A percentile compares a stretch with the other conserved stretches of the same genome.
Evolutionary conservation across 176 grass and related monocot genomes (phyloP).

Genomic region (Juncus effusus): DNA sequence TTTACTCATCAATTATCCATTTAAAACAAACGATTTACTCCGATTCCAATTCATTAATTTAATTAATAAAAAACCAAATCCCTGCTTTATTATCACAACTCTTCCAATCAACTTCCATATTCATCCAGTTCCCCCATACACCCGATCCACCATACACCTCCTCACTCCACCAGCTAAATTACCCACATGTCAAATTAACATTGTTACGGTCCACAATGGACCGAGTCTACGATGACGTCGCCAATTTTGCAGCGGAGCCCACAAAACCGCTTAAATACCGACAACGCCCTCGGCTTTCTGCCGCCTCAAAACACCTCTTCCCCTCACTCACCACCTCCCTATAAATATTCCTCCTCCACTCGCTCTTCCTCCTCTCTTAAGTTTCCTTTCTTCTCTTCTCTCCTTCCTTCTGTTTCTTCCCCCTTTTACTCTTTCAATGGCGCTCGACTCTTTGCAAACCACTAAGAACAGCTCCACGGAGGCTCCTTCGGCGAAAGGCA

Average conservation of each 20-base stretch:
- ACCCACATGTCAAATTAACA: neutral
- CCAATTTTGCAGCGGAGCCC: neutral
- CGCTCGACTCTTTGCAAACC: conserved; percentile 27
- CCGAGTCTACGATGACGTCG: neutral
- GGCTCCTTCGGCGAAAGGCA: conserved; percentile 36
- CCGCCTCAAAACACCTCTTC: conserved; percentile 17
- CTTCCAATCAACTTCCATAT: conserved; percentile 1
- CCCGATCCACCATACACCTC: neutral
- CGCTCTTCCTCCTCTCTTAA: conserved; percentile 33
- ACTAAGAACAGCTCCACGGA: conserved; percentile 30
- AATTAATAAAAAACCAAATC: conserved; percentile 5
- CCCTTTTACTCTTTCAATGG: conserved; percentile 29
- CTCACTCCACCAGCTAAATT: neutral
- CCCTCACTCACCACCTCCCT: conserved; percentile 38
- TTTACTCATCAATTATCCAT: no score
- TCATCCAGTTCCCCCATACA: neutral
- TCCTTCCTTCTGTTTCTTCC: conserved; percentile 8
- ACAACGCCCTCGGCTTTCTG: conserved; percentile 20
- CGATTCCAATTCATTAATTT: neutral
- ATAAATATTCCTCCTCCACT: conserved; percentile 19
- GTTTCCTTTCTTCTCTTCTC: conserved; percentile 17
- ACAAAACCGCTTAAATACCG: conserved; percentile 26
- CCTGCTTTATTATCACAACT: neutral
- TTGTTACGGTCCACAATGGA: neutral
- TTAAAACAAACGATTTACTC: neutral